These are phyloP conservation scores for Agaricus subrufescens DNA, from an alignment of 768 basidiomycete species.

Conservation along the genomic window DNA sequence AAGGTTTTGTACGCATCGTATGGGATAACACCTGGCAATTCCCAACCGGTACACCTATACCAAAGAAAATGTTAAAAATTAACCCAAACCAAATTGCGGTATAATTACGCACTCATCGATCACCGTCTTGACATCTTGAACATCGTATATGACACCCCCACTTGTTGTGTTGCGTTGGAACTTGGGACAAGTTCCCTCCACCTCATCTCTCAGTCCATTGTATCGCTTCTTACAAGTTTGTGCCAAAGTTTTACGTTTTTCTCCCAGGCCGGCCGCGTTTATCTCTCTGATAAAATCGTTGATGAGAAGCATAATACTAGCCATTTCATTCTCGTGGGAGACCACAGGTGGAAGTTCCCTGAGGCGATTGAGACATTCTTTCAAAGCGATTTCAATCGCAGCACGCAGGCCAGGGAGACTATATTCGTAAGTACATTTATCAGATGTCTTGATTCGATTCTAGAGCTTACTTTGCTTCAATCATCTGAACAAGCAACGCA, in stretches of 20 bases:
- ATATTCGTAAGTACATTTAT: neutral
- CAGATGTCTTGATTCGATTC: neutral
- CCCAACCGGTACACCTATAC: conserved; percentile 10
- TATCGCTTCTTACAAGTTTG: conserved; percentile 8
- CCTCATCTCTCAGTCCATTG: neutral
- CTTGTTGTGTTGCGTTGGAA: neutral
- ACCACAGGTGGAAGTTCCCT: conserved; percentile 38
- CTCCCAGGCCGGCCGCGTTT: conserved; percentile 5
- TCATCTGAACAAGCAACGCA: conserved; percentile 43
- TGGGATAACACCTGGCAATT: conserved; percentile 11
- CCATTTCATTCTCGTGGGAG: conserved; percentile 27
- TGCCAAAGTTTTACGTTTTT: conserved; percentile 8
- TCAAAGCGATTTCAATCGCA: conserved; percentile 36
- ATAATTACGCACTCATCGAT: conserved; percentile 9
- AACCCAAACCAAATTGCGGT: no score
- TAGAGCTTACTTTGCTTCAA: conserved; percentile 44
- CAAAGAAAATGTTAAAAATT: neutral
- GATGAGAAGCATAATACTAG: conserved; percentile 41
- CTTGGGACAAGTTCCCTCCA: conserved; percentile 8
- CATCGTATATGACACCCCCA: neutral
- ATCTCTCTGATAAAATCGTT: conserved; percentile 37
- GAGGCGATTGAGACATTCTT: conserved; percentile 26
- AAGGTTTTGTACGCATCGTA: conserved; percentile 12
- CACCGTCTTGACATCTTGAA: neutral
- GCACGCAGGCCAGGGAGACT: conserved; percentile 45